Evolutionary conservation across 1,284 basidiomycete species (phyloP).

Genomic region (Leccinum pallidistipes): DNA sequence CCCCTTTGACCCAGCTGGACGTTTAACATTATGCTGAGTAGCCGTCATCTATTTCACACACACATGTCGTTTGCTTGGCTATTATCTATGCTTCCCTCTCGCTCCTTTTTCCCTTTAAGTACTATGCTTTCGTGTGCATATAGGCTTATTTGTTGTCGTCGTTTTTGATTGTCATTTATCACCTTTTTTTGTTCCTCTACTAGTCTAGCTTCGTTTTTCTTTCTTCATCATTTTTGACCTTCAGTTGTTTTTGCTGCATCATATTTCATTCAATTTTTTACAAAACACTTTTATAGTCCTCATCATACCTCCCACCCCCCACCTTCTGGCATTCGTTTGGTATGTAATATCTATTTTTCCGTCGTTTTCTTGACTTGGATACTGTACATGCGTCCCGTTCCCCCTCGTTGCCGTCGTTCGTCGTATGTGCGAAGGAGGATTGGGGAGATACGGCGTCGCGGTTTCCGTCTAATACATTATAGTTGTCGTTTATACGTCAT

Average conservation of each 20-base stretch:
- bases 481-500: constrained; percentile 34
- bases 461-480: constrained; percentile 36
- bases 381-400: constrained; percentile 27
- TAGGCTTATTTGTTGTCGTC: constrained; percentile 23
- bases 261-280: constrained; percentile 17
- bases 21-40: constrained; percentile 30
- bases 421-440: neutral
- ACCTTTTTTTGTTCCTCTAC: constrained; percentile 14
- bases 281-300: constrained; percentile 20
- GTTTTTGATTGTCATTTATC: constrained; percentile 31
- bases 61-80: constrained; percentile 26
- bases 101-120: neutral
- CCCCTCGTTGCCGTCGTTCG: neutral
- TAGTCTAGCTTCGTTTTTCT: constrained; percentile 8
- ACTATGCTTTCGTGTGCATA: constrained; percentile 33
- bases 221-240: constrained; percentile 4
- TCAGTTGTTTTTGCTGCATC: constrained; percentile 11
- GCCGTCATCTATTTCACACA: constrained; percentile 17
- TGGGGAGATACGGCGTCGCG: constrained; percentile 11
- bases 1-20: constrained; percentile 21
- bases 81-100: constrained; percentile 29
- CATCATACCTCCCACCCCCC: constrained; percentile 9
- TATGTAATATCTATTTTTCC: constrained; percentile 36
- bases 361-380: constrained; percentile 4
- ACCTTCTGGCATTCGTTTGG: constrained; percentile 22